Conservation (phyloP, 2,329 filamentous ascomycete genomes). For the Fusarium piperis region DNA sequence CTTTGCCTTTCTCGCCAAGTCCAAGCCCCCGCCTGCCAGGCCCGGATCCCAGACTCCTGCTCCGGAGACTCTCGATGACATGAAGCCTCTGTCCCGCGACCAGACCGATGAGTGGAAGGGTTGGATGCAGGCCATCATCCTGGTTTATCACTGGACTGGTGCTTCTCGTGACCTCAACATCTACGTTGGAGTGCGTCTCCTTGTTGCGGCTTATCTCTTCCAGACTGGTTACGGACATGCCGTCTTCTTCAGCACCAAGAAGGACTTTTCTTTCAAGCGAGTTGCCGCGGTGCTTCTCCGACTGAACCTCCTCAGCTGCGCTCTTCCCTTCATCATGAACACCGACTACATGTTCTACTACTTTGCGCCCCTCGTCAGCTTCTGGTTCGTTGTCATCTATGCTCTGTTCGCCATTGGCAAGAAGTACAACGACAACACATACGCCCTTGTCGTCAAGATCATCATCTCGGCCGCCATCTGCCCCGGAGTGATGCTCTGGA, state of each 20-base stretch:
- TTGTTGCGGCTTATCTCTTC: slow-evolving; percentile 71
- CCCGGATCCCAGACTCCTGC: slow-evolving; percentile 2
- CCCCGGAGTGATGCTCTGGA: slow-evolving; percentile 38
- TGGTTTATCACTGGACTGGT: slow-evolving; percentile 65
- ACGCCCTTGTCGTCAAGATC: slow-evolving; percentile 60
- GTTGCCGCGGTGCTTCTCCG: slow-evolving; percentile 62
- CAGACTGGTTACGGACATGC: slow-evolving; percentile 70
- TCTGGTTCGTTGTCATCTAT: slow-evolving; percentile 70
- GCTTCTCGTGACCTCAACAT: slow-evolving; percentile 57
- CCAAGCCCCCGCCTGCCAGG: slow-evolving; percentile 12
- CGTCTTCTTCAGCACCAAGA: slow-evolving; percentile 63
- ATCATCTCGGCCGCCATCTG: slow-evolving; percentile 53
- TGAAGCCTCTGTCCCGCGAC: slow-evolving; percentile 50
- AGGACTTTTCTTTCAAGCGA: slow-evolving; percentile 65
- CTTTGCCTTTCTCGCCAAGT: slow-evolving; percentile 34
- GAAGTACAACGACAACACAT: slow-evolving; percentile 53
- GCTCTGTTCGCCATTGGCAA: slow-evolving; percentile 58
- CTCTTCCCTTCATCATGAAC: slow-evolving; percentile 65
- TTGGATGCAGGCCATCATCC: slow-evolving; percentile 65
- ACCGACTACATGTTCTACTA: slow-evolving; percentile 64
- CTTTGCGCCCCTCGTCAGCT: slow-evolving; percentile 66
- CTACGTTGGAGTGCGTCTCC: slow-evolving; percentile 63
- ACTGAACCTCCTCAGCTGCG: slow-evolving; percentile 64
- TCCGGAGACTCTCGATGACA: slow-evolving; percentile 26
- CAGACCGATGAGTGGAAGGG: slow-evolving; percentile 75